Evolutionary conservation across 805 yeast genomes (phyloP), one percentile per base, ranked within the genome.

Genomic region (Starmerella vaccinii): DNA sequence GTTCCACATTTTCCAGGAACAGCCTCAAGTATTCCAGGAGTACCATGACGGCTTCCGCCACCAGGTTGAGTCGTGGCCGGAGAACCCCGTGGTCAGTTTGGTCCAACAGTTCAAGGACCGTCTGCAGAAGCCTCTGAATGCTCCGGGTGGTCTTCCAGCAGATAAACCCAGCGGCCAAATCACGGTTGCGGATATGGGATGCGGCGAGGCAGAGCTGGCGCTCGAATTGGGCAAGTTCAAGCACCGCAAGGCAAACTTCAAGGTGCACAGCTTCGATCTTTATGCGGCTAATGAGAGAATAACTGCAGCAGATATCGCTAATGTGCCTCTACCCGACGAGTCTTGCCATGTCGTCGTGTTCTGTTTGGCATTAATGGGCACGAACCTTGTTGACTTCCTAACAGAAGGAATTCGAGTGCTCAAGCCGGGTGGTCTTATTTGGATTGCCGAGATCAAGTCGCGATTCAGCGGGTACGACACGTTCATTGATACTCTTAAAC

Each of bases 371-470:
- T 71, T 92, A 52, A 92, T 92, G 99, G 98, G 99, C 3, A 90
- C 97, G 3, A 92, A 92, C 63, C 88, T 90, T 64, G 70, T 89
- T 54, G 97, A 92, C 63, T 92, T 92, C 63, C 78, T 92, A 48
- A 74, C 80, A 51, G 99, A 92, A 64, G 97, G 96, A 0, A 75
- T 84, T 62, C 74, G 99, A 61, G 72, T 92, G 16, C 71, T 92
- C 48, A 81, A 87, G 9, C 95, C 95, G 39, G 75, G 87, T 53
- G 97, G 99, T 24, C 95, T 90, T 64, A 69, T 92, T 43, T 92
- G 98, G 98, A 87, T 92, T 43, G 92, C 97, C 2, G 99, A 92
- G 65, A 92, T 92, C 68, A 90, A 90, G 67, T 86, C 96, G 1
- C 74, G 99, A 62, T 85, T 92, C 61, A 50, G 51, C 18, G 65